Base-by-base conservation (phyloP, 768 basidiomycete genomes). In the Lentinula aciculospora region DNA sequence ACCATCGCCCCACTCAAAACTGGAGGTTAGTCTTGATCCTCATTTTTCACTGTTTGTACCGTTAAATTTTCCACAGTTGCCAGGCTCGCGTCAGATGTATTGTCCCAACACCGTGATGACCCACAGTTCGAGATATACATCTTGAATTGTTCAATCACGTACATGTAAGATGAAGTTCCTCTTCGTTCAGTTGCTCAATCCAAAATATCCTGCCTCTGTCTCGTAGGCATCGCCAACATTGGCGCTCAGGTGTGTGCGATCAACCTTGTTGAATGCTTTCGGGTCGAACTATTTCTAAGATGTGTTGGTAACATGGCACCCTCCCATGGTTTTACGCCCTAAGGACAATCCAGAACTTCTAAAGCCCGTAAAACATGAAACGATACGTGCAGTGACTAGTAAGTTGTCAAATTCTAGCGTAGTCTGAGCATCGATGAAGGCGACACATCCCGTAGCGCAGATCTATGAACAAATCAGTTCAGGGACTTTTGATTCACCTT, bases 1-100 rank as follows among this genome's bases (percentile, higher is more conserved):
- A 85, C 81, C n/a, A 88, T 95, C 54, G 89, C 92, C 3, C 90
- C 92, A 3, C 69, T 95, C 51, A 92, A 60, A 69, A 93, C 92
- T 9, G 93, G 93, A 69, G 89, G 89, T 88, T 55, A 45, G 75
- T 58, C 23, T 21, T 15, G 19, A 27, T 5, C 12, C 15, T n/a
- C 36, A 49, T 42, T 59, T 17, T 53, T 51, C 17, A 62, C 48
- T 46, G n/a, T 12, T 29, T 15, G 29, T 48, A n/a, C 48, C 25
- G 37, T 15, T 58, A 21, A 37, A 36, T 32, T 25, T 12, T 47
- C 32, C 36, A 50, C 57, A 91, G 92, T 91, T 23, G 88, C 92
- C 5, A 82, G 93, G 45, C 77, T 94, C 61, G 80, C 92, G 15
- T 89, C 89, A 13, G 88, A 92, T 64, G 80, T 88, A 7, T 74